Evolutionary conservation across 352 stramenopile species (phyloP), one percentile per base, ranked within the genome.

Genomic region (Phytopythium delawarense): DNA sequence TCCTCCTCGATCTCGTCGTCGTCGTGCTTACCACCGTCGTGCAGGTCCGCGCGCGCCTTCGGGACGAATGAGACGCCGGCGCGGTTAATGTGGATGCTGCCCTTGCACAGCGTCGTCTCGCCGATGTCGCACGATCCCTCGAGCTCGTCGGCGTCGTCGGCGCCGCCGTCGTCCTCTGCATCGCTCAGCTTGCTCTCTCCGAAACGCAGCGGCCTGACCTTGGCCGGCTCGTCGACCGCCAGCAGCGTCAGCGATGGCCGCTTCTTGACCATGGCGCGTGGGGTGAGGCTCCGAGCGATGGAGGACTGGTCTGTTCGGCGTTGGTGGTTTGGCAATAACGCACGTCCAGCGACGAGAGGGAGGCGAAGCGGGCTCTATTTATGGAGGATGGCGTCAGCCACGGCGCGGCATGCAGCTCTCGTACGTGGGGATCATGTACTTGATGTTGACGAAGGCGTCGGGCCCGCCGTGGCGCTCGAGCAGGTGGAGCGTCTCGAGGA

Each of bases 361-460:
- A 15, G 7, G 11, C n/a, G 30, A 16, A 39, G 15, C 2, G 4
- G 30, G 30, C 34, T 58, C 32, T 34, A 58, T 46, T 58, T 58
- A 57, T 32, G 4, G 30, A 18, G 21, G 12, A 7, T 9, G 6
- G 39, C 16, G 39, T 45, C 7, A 49, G 7, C 42, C 11, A 21
- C 63, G 46, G 5, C 23, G 51, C 8, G 40, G 61, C 61, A 74
- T 59, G 66, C 92, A 97, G 75, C 87, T 96, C 74, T 98, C 90
- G 67, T 98, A 99, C 7, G 96, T 97, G 11, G 96, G 96, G 30
- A 98, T 89, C 76, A 98, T 94, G 69, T 98, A 81, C 78, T 99
- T 99, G 64, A 98, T 98, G 73, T 98, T 97, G 64, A 96, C 87
- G 59, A 97, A 97, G 0, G 92, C 92, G 35, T 98, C 84, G 1